phyloP scores from a whole-genome alignment of 1,284 basidiomycete genomes.

The Irpex sp. region DNA sequence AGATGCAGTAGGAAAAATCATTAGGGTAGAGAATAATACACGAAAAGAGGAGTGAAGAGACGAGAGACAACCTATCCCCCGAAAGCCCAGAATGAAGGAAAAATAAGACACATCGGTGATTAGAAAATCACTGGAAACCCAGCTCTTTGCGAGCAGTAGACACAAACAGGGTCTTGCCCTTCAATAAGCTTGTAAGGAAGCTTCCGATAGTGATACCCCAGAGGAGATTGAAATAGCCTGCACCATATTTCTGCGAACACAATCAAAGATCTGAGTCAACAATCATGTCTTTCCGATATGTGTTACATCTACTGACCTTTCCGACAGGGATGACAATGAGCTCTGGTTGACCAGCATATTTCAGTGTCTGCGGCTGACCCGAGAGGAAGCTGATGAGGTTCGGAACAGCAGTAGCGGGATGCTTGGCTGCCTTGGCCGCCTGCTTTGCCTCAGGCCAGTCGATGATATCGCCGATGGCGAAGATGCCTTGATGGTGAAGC shows the following conservation, averaged over 20 bases:
- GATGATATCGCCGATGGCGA: slow-evolving; percentile 58
- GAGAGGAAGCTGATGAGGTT: slow-evolving; percentile 47
- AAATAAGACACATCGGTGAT: no score
- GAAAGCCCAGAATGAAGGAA: no score
- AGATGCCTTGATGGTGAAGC: slow-evolving; percentile 42
- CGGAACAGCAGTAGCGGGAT: slow-evolving; percentile 38
- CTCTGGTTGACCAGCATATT: slow-evolving; percentile 51
- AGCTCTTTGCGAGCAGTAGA: slow-evolving; percentile 5
- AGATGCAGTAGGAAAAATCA: no score
- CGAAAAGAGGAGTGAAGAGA: no score
- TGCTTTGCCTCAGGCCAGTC: slow-evolving; percentile 61
- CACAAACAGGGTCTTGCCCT: slow-evolving; percentile 13
- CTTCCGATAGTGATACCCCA: slow-evolving; percentile 17
- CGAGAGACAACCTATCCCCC: no score
- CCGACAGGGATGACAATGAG: slow-evolving; percentile 57
- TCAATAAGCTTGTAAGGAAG: slow-evolving; percentile 11
- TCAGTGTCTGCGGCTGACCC: slow-evolving; percentile 31
- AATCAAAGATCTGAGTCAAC: not conserved
- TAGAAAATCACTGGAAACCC: slow-evolving; percentile 1
- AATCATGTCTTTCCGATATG: not conserved
- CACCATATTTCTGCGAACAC: slow-evolving; percentile 7
- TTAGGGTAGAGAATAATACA: no score
- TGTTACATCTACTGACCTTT: slow-evolving; percentile 37
- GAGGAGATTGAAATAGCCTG: slow-evolving; percentile 12
- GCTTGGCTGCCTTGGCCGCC: slow-evolving; percentile 41